Evolutionary conservation across 2,329 filamentous ascomycete genomes (phyloP), one percentile per base, ranked within the genome.

Genomic region (Arachnopeziza araneosa): DNA sequence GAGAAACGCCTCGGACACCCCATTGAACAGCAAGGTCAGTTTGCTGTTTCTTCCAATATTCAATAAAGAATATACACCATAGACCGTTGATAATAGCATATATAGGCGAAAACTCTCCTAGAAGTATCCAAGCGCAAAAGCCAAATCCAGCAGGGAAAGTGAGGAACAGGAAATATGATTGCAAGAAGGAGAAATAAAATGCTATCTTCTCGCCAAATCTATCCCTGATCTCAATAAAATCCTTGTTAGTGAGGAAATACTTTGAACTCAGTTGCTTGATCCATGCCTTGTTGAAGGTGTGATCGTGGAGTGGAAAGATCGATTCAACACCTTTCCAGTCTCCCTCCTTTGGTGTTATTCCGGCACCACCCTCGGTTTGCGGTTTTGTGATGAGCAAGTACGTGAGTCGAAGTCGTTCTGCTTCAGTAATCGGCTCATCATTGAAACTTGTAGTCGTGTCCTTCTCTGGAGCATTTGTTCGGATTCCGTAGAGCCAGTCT

Each of bases 31-130:
- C 87, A 8, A 98, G 79, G 70, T 98, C 93, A 1, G 87, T 80
- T 74, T 98, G 91, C 73, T 96, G 91, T 69, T 93, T 89, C 77
- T 96, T 96, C 93, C 93, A 98, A 75, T 90, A 96, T 72, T 98
- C 93, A 59, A 96, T 89, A 71, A 97, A 97, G 54, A 93, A 78
- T 2, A 95, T 86, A 60, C 88, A 88, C 91, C 93, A 96, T n/a
- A 96, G 77, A 36, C 86, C 88, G 71, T 88, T 93, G 52, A 88
- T 80, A 1, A 93, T 74, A 17, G 89, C 90, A 68, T 96, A 97
- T 55, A 92, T 75, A 60, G 86, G 83, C 1, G 93, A 96, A 75
- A 92, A 98, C 60, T 88, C 84, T 9, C 91, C 91, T 0, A 96
- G 79, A n/a, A 96, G 78, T 30, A 93, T 74, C 90, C 91, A 97